Evolutionary conservation across 345 rosid species (phyloP).

Genomic region (Salix viminalis): DNA sequence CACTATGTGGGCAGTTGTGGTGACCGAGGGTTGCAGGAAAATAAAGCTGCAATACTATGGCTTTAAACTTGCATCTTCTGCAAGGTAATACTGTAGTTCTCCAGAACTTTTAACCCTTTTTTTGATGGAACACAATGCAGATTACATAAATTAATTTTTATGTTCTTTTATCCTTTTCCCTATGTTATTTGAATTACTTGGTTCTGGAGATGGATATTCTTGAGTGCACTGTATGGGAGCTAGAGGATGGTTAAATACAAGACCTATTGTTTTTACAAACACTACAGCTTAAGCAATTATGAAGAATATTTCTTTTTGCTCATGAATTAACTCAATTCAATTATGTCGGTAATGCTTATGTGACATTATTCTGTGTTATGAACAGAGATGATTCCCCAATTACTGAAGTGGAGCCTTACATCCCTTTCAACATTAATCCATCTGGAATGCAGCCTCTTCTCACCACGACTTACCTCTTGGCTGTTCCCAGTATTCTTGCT

Average conservation of each 20-base stretch:
- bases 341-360: conserved; percentile 5
- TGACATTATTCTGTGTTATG: conserved; percentile 24
- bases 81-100: conserved; percentile 42
- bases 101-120: too few relatives aligned
- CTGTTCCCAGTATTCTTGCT: conserved; percentile 88
- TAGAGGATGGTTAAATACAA: neutral
- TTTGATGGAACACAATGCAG: neutral
- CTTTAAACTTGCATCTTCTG: conserved; percentile 85
- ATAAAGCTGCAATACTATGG: conserved; percentile 92
- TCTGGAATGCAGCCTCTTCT: conserved; percentile 98
- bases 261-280: conserved; percentile 2
- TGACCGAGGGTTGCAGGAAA: conserved; percentile 96
- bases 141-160: neutral
- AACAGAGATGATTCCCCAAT: conserved; percentile 82
- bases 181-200: neutral
- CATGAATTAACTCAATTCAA: neutral
- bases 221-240: neutral
- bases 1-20: conserved; percentile 93
- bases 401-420: conserved; percentile 91
- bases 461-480: conserved; percentile 79
- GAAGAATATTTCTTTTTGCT: neutral
- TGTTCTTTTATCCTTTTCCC: neutral
- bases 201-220: neutral
- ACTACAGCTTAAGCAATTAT: neutral
- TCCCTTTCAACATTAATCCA: conserved; percentile 92